phyloP scores from a whole-genome alignment of 1,139 yeast species.

The Scheffersomyces lignicola region DNA sequence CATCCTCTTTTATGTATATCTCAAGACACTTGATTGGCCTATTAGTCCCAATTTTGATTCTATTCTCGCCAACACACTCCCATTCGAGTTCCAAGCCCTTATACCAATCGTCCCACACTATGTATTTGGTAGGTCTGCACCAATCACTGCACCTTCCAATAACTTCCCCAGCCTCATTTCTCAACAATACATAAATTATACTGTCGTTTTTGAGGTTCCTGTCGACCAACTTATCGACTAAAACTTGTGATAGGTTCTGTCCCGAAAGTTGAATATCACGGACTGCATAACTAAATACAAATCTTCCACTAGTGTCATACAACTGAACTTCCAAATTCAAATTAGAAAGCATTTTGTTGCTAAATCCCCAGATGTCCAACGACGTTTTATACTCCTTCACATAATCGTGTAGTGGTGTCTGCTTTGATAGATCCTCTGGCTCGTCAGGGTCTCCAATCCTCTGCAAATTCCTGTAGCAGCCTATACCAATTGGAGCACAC shows the following conservation, averaged over 20 bases:
- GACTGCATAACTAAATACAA: slow-evolving; percentile 15
- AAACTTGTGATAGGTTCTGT: slow-evolving; percentile 36
- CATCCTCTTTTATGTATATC: no score
- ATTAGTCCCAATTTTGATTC: slow-evolving; percentile 21
- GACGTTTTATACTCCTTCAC: slow-evolving; percentile 11
- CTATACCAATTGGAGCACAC: slow-evolving; percentile 30
- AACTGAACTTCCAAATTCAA: slow-evolving; percentile 27
- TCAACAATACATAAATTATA: slow-evolving; percentile 18
- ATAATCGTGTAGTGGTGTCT: slow-evolving; percentile 19
- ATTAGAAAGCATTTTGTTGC: slow-evolving; percentile 17
- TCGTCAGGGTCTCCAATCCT: slow-evolving; percentile 10
- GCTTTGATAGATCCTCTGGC: slow-evolving; percentile 7
- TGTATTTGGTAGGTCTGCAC: slow-evolving; percentile 55
- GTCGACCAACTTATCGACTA: slow-evolving; percentile 12
- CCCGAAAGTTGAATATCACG: slow-evolving; percentile 22
- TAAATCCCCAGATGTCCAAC: slow-evolving; percentile 36
- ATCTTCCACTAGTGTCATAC: slow-evolving; percentile 30
- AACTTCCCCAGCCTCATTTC: slow-evolving; percentile 14
- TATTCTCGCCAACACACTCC: slow-evolving; percentile 16
- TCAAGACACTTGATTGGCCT: slow-evolving; percentile 45
- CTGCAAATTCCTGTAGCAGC: slow-evolving; percentile 30
- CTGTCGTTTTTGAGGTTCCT: slow-evolving; percentile 19
- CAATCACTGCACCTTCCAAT: slow-evolving; percentile 45
- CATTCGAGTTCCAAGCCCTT: slow-evolving; percentile 15
- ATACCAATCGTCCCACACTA: slow-evolving; percentile 25